A percentile compares a stretch with the other conserved stretches of the same genome.
These are phyloP conservation scores for Aureobasidium sp. DNA, from an alignment of 2,329 filamentous ascomycete species.

Conservation along the genomic window DNA sequence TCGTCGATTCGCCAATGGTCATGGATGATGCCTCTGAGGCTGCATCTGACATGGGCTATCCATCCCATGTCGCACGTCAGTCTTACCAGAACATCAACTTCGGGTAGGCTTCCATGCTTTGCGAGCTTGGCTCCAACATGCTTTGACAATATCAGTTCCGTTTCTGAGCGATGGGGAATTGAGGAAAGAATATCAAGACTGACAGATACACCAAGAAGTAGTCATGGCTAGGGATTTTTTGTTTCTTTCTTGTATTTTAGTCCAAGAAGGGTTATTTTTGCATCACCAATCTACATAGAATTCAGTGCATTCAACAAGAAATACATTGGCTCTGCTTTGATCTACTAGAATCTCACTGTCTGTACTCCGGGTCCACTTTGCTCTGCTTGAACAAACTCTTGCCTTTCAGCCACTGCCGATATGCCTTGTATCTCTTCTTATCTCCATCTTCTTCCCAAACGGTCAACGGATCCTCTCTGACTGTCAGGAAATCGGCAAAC, in stretches of 20 bases:
- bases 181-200: not conserved
- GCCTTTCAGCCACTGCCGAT: slow-evolving; percentile 86
- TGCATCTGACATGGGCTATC: not conserved
- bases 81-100: not conserved
- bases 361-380: slow-evolving; percentile 44
- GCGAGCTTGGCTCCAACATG: not conserved
- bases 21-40: not conserved
- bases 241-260: not conserved
- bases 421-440: slow-evolving; percentile 96
- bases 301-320: not conserved
- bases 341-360: not conserved
- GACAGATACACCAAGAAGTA: not conserved
- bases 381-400: slow-evolving; percentile 94
- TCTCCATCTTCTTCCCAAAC: slow-evolving; percentile 77
- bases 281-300: not conserved
- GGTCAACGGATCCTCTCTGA: slow-evolving; percentile 75
- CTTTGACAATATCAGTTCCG: not conserved
- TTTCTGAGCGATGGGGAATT: not conserved
- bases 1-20: not conserved
- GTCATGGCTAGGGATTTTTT: not conserved
- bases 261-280: not conserved
- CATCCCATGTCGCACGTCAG: not conserved
- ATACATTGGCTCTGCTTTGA: not conserved
- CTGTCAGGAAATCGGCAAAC: slow-evolving; percentile 55
- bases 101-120: not conserved